Evolutionary conservation across 192 early-diverging fungal genomes (phyloP).

Genomic region (Piromyces finnis): DNA sequence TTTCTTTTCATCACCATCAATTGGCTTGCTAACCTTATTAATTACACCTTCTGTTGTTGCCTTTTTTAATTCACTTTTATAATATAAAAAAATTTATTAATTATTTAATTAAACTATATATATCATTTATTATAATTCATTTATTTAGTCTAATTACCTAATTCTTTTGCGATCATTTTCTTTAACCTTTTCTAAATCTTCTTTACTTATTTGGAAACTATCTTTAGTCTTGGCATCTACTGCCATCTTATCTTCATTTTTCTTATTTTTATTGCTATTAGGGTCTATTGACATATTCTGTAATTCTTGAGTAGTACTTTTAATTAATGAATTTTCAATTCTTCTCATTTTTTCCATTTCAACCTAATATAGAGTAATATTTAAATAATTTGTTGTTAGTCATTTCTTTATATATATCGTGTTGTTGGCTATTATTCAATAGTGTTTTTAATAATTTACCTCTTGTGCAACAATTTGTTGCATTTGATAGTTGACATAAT

Average conservation of each 20-base stretch:
- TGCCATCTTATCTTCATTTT: background rate
- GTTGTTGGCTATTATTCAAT: background rate
- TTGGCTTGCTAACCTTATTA: background rate
- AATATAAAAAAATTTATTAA: no score
- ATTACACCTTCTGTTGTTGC: background rate
- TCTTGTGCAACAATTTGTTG: constrained; percentile 68
- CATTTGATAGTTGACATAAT: constrained; percentile 51
- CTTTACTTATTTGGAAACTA: background rate
- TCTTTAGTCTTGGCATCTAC: background rate
- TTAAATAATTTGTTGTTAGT: no score
- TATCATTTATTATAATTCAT: no score
- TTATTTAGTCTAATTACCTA: no score
- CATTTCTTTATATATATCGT: no score
- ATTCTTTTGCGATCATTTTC: background rate
- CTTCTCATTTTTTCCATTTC: constrained; percentile 1
- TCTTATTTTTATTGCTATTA: background rate
- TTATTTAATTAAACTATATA: no score
- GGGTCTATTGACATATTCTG: background rate
- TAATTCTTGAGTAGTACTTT: background rate
- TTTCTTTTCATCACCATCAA: background rate
- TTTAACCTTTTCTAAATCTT: background rate
- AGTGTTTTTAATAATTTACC: constrained; percentile 9
- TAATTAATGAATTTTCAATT: background rate
- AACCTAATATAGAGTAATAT: background rate
- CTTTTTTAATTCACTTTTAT: background rate